phyloP scores from a whole-genome alignment of 2,329 filamentous ascomycete species.

The Sarocladium brachiariae region DNA sequence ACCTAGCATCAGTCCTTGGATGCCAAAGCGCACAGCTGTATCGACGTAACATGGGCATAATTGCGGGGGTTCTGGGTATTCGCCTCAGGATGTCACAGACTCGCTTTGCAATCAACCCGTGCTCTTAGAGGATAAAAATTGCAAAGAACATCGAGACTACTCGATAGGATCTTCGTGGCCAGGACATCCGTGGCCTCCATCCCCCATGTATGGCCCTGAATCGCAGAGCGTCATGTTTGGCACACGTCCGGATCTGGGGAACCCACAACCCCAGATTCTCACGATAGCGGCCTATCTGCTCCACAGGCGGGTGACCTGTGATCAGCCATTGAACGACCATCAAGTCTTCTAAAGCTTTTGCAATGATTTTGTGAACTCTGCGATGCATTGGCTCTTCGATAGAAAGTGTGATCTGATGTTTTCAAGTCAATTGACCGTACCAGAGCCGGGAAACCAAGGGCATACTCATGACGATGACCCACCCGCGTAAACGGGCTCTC shows the following conservation, averaged over 20 bases:
- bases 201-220: no score
- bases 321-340: neutral
- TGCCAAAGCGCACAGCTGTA: no score
- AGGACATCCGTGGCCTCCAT: neutral
- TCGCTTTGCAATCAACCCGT: no score
- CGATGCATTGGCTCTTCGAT: no score
- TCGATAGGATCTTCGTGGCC: no score
- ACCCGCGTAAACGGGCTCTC: slow-evolving; percentile 2
- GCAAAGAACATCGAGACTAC: no score
- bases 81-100: no score
- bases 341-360: neutral
- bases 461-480: neutral
- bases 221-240: no score
- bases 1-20: no score
- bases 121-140: no score
- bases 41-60: no score
- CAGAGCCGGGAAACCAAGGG: neutral
- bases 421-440: neutral
- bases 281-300: neutral
- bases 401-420: neutral
- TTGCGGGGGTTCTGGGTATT: neutral
- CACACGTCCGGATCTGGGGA: neutral
- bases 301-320: neutral
- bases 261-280: slow-evolving; percentile 8
- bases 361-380: neutral